Evolutionary conservation across 140 eudicot genomes (phyloP), one percentile per base, ranked within the genome.

Genomic region (Oenanthe javanica): DNA sequence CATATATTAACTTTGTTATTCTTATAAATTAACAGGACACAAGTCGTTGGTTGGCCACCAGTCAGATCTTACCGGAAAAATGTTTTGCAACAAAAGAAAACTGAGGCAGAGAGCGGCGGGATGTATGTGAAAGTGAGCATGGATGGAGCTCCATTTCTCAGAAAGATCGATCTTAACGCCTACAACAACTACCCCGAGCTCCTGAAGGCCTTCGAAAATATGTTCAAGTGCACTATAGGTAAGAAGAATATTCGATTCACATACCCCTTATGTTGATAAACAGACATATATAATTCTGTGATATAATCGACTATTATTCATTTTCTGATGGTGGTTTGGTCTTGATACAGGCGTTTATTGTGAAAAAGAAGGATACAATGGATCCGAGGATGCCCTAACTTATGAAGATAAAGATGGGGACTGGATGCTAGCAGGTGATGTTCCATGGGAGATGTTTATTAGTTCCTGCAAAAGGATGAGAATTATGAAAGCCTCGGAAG

Each of bases 361-460:
- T n/a, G 97, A 89, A 77, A 83, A 89, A 43, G 96, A 93, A 81
- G 97, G 92, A 16, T 91, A 94, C 80, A 81, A 92, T 59, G 97
- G 97, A 79, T 87, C 93, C 23, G 94, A 92, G 51, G 86, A 79
- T 79, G 97, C 87, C 14, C 92, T 94, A 43, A 92, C 99, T 25
- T 95, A 95, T 50, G 96, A 95, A 87, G 99, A 95, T 79, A 95
- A 95, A 78, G 99, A 95, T 77, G 97, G 97, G 16, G 99, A 95
- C 67, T 95, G 97, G 99, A 95, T 95, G 99, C 81, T 95, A 57
- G 99, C 90, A 64, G 99, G 99, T 57, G 99, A 95, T 88, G 99
- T 95, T 9, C 99, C 99, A 80, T 95, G 95, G 95, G 97, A 92
- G 9, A 92, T 95, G 99, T 95, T 95, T 79, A 73, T 84, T 36